Percentiles rank a stretch among this genome's conserved stretches.
Conservation (phyloP, 768 basidiomycete genomes). For the Strobilomyces dryophilus region DNA sequence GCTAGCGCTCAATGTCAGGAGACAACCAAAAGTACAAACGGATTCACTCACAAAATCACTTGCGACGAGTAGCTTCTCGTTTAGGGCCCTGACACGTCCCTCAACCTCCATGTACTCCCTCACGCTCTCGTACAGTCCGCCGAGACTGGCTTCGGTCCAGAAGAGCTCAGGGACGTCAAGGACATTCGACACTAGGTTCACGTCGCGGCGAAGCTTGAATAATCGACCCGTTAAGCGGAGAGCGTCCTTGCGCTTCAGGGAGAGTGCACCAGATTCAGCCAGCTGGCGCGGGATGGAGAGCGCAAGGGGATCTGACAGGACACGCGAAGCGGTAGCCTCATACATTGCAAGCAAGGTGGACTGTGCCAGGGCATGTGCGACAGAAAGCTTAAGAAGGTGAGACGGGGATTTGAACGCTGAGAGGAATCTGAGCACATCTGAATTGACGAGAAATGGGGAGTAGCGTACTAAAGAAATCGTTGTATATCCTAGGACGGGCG, state of each 20-base stretch:
- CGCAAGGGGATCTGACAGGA: conserved; percentile 73
- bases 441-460: conserved; percentile 2
- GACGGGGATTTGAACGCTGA: conserved; percentile 89
- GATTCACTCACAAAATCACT: conserved; percentile 73
- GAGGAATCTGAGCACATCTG: neutral
- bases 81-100: conserved; percentile 75
- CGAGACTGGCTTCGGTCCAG: conserved; percentile 90
- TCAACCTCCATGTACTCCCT: conserved; percentile 94
- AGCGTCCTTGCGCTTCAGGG: conserved; percentile 75
- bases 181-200: conserved; percentile 90
- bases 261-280: conserved; percentile 70
- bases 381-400: conserved; percentile 86
- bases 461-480: conserved; percentile 88
- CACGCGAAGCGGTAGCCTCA: conserved; percentile 71
- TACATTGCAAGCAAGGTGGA: conserved; percentile 89
- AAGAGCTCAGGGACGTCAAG: conserved; percentile 92
- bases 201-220: conserved; percentile 84
- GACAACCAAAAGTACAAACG: neutral
- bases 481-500: conserved; percentile 86
- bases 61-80: conserved; percentile 83
- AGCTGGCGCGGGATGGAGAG: conserved; percentile 82
- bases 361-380: conserved; percentile 91
- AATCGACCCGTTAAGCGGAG: conserved; percentile 81
- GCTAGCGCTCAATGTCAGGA: conserved; percentile 37
- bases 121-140: conserved; percentile 87